Evolutionary conservation across 148 eudicot species (phyloP), one percentile per base, ranked within the genome.

Genomic region (Rhododendron ovatum): DNA sequence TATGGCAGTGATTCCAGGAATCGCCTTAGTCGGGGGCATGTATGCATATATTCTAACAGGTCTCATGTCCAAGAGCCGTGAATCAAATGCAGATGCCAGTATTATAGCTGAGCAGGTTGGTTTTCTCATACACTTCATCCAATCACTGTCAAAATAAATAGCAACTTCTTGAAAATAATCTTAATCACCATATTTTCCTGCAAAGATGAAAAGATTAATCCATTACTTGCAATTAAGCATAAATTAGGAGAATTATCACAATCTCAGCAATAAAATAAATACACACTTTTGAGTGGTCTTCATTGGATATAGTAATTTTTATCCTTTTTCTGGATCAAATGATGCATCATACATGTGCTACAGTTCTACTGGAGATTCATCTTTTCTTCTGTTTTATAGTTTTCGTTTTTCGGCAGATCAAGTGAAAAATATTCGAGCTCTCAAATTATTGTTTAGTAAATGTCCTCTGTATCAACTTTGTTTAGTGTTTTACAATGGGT

Each of bases 1-100:
- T 86, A 93, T 98, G 79, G 99, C 99, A 47, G 98, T 98, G 53
- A 98, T 98, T 83, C 99, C 99, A 0, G 99, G 98, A 77, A 98
- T 98, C 33, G 99, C 99, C 7, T 95, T 98, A 90, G 98, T 98
- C 0, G 99, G 99, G 1, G 99, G 98, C 15, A 89, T 98, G 87
- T 98, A 95, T 53, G 98, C 99, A 24, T 95, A 98, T 82, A 94
- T 98, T 39, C 94, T 95, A 80, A 94, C 99, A 4, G 99, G 99
- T 53, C 93, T 98, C 76, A 98, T 98, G 8, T 98, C 99, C 22
- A 98, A 98, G 89, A 92, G 98, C 59, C 94, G 99, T 24, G 97
- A 98, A 88, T 98, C 99, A 13, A 94, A 98, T 88, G 99, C 99
- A 83, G 95, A 93, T 91, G 99, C 99, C 28, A 95, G 96, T 53